A percentile compares a stretch with the other conserved stretches of the same genome.
phyloP scores from a whole-genome alignment of 2,329 filamentous ascomycete species.

The Aspergillus ibericus region DNA sequence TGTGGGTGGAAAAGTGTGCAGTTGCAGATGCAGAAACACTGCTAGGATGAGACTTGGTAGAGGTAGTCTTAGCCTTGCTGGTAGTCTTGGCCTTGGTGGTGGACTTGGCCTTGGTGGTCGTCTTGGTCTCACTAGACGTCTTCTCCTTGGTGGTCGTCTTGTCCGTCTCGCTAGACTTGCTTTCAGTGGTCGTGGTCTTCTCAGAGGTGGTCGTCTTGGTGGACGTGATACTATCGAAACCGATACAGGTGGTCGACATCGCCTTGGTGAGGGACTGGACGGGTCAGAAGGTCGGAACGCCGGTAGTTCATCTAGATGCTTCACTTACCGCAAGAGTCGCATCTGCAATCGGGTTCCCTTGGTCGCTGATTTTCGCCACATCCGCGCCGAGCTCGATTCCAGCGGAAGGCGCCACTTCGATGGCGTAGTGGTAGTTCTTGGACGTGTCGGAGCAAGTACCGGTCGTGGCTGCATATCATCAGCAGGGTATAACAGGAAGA shows the following conservation, averaged over 20 bases:
- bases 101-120: neutral
- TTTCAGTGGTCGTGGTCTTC: neutral
- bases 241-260: constrained; percentile 3
- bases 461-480: constrained; percentile 11
- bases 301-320: neutral
- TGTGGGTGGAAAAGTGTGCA: neutral
- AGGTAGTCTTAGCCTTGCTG: neutral
- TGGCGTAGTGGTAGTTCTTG: constrained; percentile 3
- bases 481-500: neutral
- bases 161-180: neutral
- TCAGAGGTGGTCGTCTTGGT: neutral
- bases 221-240: constrained; percentile 4
- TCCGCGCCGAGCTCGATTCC: constrained; percentile 17
- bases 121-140: neutral
- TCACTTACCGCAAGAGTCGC: constrained; percentile 15
- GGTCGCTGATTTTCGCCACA: constrained; percentile 10
- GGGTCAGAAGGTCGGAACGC: neutral
- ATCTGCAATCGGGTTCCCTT: constrained; percentile 8
- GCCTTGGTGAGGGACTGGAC: constrained; percentile 4
- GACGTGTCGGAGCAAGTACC: constrained; percentile 7
- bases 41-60: neutral
- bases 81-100: neutral
- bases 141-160: neutral
- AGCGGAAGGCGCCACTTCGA: constrained; percentile 10
- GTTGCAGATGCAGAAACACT: neutral